A percentile compares a stretch with the other conserved stretches of the same genome.
These are phyloP conservation scores for Phaeotremella skinneri DNA, from an alignment of 768 basidiomycete species.

Conservation along the genomic window DNA sequence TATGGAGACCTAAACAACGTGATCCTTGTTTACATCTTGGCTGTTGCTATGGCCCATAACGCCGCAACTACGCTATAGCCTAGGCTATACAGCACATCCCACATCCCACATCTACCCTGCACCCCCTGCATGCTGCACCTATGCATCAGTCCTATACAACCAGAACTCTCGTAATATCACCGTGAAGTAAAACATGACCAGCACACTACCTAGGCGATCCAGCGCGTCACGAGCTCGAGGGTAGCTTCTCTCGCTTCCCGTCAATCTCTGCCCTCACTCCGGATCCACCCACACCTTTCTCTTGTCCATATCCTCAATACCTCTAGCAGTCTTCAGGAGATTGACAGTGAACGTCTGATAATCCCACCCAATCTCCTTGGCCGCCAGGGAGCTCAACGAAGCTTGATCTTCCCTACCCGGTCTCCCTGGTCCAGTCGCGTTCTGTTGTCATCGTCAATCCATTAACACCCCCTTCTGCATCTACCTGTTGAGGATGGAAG, in stretches of 20 bases:
- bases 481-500: not conserved
- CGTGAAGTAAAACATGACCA: too few relatives aligned
- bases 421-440: conserved; percentile 44
- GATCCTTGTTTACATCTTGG: not conserved
- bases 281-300: not conserved
- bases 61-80: too few relatives aligned
- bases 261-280: too few relatives aligned
- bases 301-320: conserved; percentile 8
- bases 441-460: conserved; percentile 19
- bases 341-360: conserved; percentile 31
- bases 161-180: too few relatives aligned
- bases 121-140: too few relatives aligned
- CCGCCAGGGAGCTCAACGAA: conserved; percentile 40
- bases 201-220: too few relatives aligned
- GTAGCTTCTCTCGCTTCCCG: too few relatives aligned
- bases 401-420: conserved; percentile 45
- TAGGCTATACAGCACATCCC: too few relatives aligned
- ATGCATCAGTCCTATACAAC: too few relatives aligned
- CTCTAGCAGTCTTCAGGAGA: conserved; percentile 22
- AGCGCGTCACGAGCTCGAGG: too few relatives aligned
- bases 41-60: too few relatives aligned
- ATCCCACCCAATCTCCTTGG: conserved; percentile 43
- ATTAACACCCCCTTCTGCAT: not conserved
- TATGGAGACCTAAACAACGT: conserved; percentile 1
- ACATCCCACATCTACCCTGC: too few relatives aligned